A percentile compares a stretch with the other conserved stretches of the same genome.
phyloP scores from a whole-genome alignment of 2,329 filamentous ascomycete species.

The Nemania serpens region DNA sequence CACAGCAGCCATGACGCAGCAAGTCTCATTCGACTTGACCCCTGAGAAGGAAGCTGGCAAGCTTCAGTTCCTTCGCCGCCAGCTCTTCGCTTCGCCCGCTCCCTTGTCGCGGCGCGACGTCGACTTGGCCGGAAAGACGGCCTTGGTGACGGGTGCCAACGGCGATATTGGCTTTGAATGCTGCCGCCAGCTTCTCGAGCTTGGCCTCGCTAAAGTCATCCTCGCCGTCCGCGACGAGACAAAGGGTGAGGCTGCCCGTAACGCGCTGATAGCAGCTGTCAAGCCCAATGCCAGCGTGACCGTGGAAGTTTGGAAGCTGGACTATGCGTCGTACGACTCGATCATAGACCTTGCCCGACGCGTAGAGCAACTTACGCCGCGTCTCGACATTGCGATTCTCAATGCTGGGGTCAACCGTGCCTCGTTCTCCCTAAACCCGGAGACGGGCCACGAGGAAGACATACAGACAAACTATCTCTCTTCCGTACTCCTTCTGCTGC shows the following conservation, averaged over 20 bases:
- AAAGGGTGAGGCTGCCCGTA: constrained; percentile 34
- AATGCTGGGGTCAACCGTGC: background rate
- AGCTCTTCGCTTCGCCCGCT: constrained; percentile 10
- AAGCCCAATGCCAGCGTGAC: background rate
- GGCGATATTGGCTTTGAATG: constrained; percentile 42
- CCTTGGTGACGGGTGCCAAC: constrained; percentile 44
- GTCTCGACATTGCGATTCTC: background rate
- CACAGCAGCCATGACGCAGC: background rate
- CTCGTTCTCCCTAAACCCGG: background rate
- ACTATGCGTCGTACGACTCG: background rate
- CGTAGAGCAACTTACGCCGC: background rate
- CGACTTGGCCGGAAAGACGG: constrained; percentile 14
- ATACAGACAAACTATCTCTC: background rate
- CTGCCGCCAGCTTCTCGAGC: constrained; percentile 39
- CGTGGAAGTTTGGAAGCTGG: background rate
- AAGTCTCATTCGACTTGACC: constrained; percentile 10
- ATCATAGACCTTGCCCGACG: background rate
- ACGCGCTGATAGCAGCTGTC: background rate
- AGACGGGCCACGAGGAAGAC: background rate
- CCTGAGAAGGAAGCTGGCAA: constrained; percentile 24
- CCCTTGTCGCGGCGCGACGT: background rate
- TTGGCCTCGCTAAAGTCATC: constrained; percentile 41
- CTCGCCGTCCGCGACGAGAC: constrained; percentile 40
- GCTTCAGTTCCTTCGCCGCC: constrained; percentile 12
- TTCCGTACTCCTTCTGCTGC: background rate